Percentiles rank a stretch among this genome's conserved stretches.
Conservation (phyloP, 78 protist genomes). For the Dictyostelium intermedium region DNA sequence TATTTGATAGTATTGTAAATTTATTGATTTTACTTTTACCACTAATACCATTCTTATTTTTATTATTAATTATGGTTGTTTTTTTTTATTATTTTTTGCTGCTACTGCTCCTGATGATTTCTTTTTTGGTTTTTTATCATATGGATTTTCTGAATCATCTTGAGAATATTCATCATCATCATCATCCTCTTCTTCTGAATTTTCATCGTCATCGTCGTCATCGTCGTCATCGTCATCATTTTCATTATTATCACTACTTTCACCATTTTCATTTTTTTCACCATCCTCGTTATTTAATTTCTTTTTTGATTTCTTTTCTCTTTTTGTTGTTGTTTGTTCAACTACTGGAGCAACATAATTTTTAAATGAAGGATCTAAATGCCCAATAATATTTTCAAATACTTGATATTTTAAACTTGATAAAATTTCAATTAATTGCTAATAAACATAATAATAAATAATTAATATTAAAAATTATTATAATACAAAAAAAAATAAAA, state of each 20-base stretch:
- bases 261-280: neutral
- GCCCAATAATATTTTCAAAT: conserved; percentile 55
- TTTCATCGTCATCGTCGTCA: neutral
- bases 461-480: neutral
- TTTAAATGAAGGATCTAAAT: conserved; percentile 64
- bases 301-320: conserved; percentile 6
- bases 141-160: neutral
- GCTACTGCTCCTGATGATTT: conserved; percentile 32
- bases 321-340: neutral
- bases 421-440: conserved; percentile 45
- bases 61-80: neutral
- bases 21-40: neutral
- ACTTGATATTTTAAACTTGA: conserved; percentile 27
- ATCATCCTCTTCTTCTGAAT: neutral
- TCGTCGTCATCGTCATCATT: neutral
- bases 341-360: neutral
- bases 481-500: neutral
- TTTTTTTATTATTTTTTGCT: neutral
- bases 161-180: neutral
- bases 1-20: conserved; percentile 5
- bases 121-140: conserved; percentile 31
- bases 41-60: neutral
- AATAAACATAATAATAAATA: neutral
- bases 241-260: neutral
- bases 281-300: neutral